Evolutionary conservation across 2,329 filamentous ascomycete species (phyloP).

Genomic region (Cadophora gregata): DNA sequence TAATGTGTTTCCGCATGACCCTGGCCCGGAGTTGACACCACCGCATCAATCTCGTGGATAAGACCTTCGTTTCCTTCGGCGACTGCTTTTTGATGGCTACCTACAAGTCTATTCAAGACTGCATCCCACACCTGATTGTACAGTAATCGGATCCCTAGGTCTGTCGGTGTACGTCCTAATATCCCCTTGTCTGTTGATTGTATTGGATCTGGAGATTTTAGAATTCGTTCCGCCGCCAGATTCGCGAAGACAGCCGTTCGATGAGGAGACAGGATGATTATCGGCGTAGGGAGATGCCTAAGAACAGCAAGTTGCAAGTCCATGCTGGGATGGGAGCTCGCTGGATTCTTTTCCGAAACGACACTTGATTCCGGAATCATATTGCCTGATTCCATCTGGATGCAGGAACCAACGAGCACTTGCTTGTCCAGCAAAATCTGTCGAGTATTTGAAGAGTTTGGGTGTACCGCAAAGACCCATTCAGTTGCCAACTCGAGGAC

Average conservation of each 20-base stretch:
- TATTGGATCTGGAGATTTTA: constrained; percentile 24
- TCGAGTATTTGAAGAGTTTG: background rate
- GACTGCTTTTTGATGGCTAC: constrained; percentile 9
- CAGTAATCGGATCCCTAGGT: constrained; percentile 29
- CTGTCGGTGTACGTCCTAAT: constrained; percentile 19
- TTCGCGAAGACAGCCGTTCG: constrained; percentile 31
- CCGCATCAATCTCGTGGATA: constrained; percentile 22
- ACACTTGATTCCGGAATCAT: background rate
- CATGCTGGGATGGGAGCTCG: constrained; percentile 17
- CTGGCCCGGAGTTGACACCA: constrained; percentile 15
- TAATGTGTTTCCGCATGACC: constrained; percentile 20
- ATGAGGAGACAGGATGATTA: constrained; percentile 32
- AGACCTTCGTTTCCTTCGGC: background rate
- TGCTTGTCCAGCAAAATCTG: background rate
- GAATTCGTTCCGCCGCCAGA: constrained; percentile 24
- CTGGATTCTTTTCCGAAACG: background rate
- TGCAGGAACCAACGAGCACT: background rate
- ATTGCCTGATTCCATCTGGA: too few species aligned
- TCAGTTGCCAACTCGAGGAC: background rate
- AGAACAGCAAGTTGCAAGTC: constrained; percentile 36
- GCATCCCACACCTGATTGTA: constrained; percentile 27
- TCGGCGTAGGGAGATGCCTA: constrained; percentile 31
- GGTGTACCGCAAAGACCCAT: background rate
- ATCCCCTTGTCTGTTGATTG: constrained; percentile 14
- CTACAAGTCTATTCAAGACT: constrained; percentile 25